These are phyloP conservation scores for Globisporangium paddicum DNA, from an alignment of 352 stramenopile genomes.

Conservation along the genomic window DNA sequence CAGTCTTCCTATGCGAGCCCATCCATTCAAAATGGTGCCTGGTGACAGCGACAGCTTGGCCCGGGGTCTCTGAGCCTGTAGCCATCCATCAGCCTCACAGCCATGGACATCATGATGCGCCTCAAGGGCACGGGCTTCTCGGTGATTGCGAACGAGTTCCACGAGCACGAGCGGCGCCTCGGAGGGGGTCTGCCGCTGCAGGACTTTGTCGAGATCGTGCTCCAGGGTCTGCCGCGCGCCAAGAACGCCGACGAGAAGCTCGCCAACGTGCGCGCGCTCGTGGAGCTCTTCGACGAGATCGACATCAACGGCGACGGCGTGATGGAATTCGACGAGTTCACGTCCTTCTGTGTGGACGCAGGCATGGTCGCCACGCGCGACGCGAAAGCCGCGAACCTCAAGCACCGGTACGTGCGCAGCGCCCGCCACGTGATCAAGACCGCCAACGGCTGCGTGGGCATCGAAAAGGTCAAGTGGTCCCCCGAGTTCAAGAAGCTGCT, in stretches of 20 bases:
- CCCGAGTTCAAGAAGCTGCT: constrained; percentile 50
- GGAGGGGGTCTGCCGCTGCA: constrained; percentile 53
- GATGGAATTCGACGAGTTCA: constrained; percentile 87
- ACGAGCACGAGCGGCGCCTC: constrained; percentile 52
- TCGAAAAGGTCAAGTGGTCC: constrained; percentile 78
- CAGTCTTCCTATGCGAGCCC: no score
- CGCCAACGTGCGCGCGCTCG: constrained; percentile 48
- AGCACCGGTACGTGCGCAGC: constrained; percentile 72
- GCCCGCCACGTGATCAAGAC: constrained; percentile 54
- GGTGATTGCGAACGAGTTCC: constrained; percentile 72
- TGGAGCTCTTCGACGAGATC: constrained; percentile 84
- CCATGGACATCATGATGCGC: constrained; percentile 83
- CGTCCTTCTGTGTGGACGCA: constrained; percentile 82
- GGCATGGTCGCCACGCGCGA: constrained; percentile 70
- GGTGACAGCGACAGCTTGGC: no score
- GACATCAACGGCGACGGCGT: constrained; percentile 85
- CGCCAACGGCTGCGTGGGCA: constrained; percentile 33
- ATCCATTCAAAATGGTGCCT: no score
- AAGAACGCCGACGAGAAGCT: constrained; percentile 42
- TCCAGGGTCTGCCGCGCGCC: constrained; percentile 42
- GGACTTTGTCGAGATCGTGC: constrained; percentile 81
- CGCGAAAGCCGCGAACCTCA: constrained; percentile 32
- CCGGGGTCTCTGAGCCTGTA: not conserved
- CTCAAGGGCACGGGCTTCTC: constrained; percentile 73
- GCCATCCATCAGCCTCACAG: not conserved